Evolutionary conservation across 2,329 filamentous ascomycete genomes (phyloP).

Genomic region (Xylariales sp.): DNA sequence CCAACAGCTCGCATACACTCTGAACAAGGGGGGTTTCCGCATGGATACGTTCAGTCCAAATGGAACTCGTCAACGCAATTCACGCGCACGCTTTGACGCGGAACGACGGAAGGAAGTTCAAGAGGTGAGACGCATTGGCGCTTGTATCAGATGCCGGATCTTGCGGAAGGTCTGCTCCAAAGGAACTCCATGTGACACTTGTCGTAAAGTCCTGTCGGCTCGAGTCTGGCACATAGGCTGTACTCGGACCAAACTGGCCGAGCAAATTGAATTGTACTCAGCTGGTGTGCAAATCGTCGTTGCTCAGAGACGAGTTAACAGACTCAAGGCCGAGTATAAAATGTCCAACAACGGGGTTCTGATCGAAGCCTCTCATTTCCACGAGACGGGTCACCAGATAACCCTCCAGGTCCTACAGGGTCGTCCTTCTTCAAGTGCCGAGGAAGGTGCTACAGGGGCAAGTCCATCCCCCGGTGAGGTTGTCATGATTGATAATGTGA

Average conservation of each 20-base stretch:
- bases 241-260: slow-evolving; percentile 56
- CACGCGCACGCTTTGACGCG: slow-evolving; percentile 53
- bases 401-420: slow-evolving; percentile 37
- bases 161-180: slow-evolving; percentile 63
- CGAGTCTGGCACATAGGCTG: slow-evolving; percentile 63
- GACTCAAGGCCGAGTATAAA: slow-evolving; percentile 45
- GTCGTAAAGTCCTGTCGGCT: slow-evolving; percentile 57
- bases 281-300: slow-evolving; percentile 60
- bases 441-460: slow-evolving; percentile 21
- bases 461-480: slow-evolving; percentile 27
- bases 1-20: slow-evolving; percentile 20
- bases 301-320: slow-evolving; percentile 54
- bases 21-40: slow-evolving; percentile 45
- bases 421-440: slow-evolving; percentile 26
- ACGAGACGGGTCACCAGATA: slow-evolving; percentile 41
- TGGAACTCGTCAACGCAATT: slow-evolving; percentile 44
- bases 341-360: slow-evolving; percentile 44
- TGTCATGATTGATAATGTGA: slow-evolving; percentile 57
- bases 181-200: slow-evolving; percentile 59
- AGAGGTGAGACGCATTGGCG: slow-evolving; percentile 59
- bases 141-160: slow-evolving; percentile 62
- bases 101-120: slow-evolving; percentile 60
- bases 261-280: slow-evolving; percentile 59
- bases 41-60: slow-evolving; percentile 45
- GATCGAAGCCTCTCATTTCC: slow-evolving; percentile 58